Evolutionary conservation across 2,329 filamentous ascomycete species (phyloP).

Genomic region (Clonostachys rhizophaga): DNA sequence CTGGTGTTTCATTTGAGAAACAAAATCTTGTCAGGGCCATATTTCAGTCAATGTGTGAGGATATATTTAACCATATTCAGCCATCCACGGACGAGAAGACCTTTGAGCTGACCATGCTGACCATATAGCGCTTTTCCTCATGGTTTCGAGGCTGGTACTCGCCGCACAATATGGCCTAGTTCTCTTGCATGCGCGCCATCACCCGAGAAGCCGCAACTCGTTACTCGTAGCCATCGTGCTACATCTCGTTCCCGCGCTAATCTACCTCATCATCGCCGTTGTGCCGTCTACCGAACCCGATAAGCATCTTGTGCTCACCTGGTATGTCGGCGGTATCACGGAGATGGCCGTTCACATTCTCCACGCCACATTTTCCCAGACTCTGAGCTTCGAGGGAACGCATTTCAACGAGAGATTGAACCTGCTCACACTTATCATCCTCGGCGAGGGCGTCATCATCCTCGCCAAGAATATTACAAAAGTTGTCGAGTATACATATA

Average conservation of each 20-base stretch:
- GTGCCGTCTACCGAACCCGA: slow-evolving; percentile 21
- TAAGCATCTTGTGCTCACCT: slow-evolving; percentile 27
- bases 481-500: slow-evolving; percentile 24
- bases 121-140: slow-evolving; percentile 35
- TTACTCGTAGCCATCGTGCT: slow-evolving; percentile 26
- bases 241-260: slow-evolving; percentile 23
- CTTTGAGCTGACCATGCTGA: no score
- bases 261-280: slow-evolving; percentile 37
- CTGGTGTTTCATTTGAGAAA: slow-evolving; percentile 40
- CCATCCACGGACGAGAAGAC: no score
- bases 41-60: slow-evolving; percentile 34
- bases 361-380: slow-evolving; percentile 48
- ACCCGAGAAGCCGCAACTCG: slow-evolving; percentile 24
- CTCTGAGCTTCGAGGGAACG: slow-evolving; percentile 56
- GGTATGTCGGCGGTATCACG: slow-evolving; percentile 49
- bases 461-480: slow-evolving; percentile 46
- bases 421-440: slow-evolving; percentile 60
- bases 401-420: slow-evolving; percentile 61
- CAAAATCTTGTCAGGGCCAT: slow-evolving; percentile 24
- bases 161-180: slow-evolving; percentile 47
- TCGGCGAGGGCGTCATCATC: slow-evolving; percentile 64
- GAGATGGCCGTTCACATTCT: slow-evolving; percentile 49
- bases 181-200: slow-evolving; percentile 34
- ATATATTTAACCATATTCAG: background rate
- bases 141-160: slow-evolving; percentile 45